Base-by-base conservation (phyloP, 345 rosid species). In the Hibiscus tridactylites region DNA sequence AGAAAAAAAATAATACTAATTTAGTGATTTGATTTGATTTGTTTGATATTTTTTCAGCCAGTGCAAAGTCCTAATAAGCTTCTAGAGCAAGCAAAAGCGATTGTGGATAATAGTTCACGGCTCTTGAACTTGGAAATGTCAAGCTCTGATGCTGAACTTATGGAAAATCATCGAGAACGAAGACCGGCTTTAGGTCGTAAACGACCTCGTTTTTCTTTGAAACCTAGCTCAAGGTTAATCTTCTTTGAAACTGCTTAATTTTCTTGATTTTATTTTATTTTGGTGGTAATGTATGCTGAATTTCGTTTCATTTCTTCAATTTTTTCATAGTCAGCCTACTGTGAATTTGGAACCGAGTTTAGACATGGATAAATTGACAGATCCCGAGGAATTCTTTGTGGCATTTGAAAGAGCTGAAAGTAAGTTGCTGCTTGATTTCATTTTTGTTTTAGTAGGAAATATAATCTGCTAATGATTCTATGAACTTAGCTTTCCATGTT, bases 141-240 rank as follows among this genome's bases (percentile, higher is more conserved):
- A 44, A 74, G 71, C 63, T 68, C 28, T 10, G 71, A 16, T 50
- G 71, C 44, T 68, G 44, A 68, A 16, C 82, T 62, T 61, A 59
- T 65, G 67, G 81, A 81, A 65, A 82, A 73, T 72, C 88, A 79
- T 33, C 83, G 83, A 54, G 91, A 80, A 70, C 78, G 87, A 78
- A 83, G 98, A 78, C 96, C 87, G 1, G 97, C 82, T 29, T 75
- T 85, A 74, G 89, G 83, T 42, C 87, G 87, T 29, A 87, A 88
- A 74, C 87, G 90, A 15, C 79, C 85, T 72, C 89, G 80, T 61
- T 94, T 94, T 78, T 88, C 93, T 79, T 73, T 91, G 76, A 81
- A 88, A 77, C 92, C 89, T 61, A 76, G 72, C 61, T 79, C 71
- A 2, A 86, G 90, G 96, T 90, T 75, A 76, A 49, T 35, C 72